Conservation (phyloP, 805 yeast species). For the Suhomyces tanzawaensis region DNA sequence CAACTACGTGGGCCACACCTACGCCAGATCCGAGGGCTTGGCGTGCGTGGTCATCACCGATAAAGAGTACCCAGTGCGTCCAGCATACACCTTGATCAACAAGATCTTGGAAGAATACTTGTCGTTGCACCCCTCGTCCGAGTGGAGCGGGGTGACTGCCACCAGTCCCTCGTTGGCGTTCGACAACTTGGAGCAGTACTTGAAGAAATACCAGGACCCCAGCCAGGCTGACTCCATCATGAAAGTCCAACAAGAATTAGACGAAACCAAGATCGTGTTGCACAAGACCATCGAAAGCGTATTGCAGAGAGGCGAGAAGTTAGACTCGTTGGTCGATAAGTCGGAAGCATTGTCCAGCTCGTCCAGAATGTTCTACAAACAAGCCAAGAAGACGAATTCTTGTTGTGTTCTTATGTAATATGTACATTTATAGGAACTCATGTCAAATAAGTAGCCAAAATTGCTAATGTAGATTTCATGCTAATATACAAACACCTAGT, state of each 20-base stretch:
- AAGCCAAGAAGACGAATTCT: slow-evolving; percentile 74
- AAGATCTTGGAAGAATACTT: slow-evolving; percentile 89
- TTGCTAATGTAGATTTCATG: not conserved
- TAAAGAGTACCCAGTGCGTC: slow-evolving; percentile 94
- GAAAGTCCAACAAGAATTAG: slow-evolving; percentile 97
- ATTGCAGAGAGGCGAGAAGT: slow-evolving; percentile 92
- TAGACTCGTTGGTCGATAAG: slow-evolving; percentile 91
- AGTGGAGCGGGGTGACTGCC: slow-evolving; percentile 58
- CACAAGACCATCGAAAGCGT: slow-evolving; percentile 95
- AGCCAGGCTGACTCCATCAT: slow-evolving; percentile 93
- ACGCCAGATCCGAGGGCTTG: slow-evolving; percentile 83
- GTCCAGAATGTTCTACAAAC: slow-evolving; percentile 92
- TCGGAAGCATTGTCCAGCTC: slow-evolving; percentile 87
- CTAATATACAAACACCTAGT: no score
- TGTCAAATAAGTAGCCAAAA: slow-evolving; percentile 4
- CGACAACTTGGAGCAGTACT: slow-evolving; percentile 63
- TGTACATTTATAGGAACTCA: slow-evolving; percentile 3
- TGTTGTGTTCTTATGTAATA: slow-evolving; percentile 26
- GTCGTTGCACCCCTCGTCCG: slow-evolving; percentile 69
- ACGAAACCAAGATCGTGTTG: slow-evolving; percentile 93
- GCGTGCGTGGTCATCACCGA: slow-evolving; percentile 92
- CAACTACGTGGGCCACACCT: slow-evolving; percentile 86
- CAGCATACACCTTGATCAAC: slow-evolving; percentile 90
- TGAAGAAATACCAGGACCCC: slow-evolving; percentile 92
- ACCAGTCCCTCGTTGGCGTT: slow-evolving; percentile 47